These are phyloP conservation scores for Gryganskiella cystojenkinii DNA, from an alignment of 192 early-diverging fungal species.

Conservation along the genomic window DNA sequence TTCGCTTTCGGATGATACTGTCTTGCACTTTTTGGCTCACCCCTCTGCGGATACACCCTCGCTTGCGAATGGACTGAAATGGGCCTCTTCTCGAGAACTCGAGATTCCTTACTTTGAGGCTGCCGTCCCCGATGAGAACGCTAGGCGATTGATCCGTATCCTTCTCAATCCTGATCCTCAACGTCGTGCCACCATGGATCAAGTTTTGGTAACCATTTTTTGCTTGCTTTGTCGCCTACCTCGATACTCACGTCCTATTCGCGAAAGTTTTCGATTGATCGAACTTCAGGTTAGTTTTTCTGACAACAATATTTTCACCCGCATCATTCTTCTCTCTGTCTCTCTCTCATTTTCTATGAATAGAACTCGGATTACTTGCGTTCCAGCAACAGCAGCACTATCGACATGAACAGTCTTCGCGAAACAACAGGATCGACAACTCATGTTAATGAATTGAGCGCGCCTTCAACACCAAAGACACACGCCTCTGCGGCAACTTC, in stretches of 20 bases:
- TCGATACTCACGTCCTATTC: too few relatives aligned
- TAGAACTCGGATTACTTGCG: slow-evolving; percentile 8
- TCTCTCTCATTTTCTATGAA: too few relatives aligned
- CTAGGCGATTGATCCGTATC: slow-evolving; percentile 52
- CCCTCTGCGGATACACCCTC: slow-evolving; percentile 57
- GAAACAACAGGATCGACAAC: too few relatives aligned
- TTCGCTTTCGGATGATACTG: slow-evolving; percentile 57
- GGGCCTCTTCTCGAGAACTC: slow-evolving; percentile 52
- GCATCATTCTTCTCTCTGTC: neutral
- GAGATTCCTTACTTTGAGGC: slow-evolving; percentile 57
- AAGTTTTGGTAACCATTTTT: slow-evolving; percentile 49
- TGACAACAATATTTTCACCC: neutral
- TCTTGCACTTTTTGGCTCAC: slow-evolving; percentile 61
- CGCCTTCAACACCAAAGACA: too few relatives aligned
- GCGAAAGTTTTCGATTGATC: too few relatives aligned
- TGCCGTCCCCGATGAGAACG: slow-evolving; percentile 43
- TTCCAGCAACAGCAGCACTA: neutral
- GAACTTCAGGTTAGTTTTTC: neutral
- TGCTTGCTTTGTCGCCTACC: too few relatives aligned
- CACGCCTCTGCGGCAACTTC: too few relatives aligned
- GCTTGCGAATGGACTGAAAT: slow-evolving; percentile 56
- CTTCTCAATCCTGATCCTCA: slow-evolving; percentile 54
- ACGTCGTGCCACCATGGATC: slow-evolving; percentile 51
- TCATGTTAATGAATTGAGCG: too few relatives aligned
- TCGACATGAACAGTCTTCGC: too few relatives aligned